These are phyloP conservation scores for Wickerhamomyces bovis DNA, from an alignment of 805 yeast genomes.

Conservation along the genomic window DNA sequence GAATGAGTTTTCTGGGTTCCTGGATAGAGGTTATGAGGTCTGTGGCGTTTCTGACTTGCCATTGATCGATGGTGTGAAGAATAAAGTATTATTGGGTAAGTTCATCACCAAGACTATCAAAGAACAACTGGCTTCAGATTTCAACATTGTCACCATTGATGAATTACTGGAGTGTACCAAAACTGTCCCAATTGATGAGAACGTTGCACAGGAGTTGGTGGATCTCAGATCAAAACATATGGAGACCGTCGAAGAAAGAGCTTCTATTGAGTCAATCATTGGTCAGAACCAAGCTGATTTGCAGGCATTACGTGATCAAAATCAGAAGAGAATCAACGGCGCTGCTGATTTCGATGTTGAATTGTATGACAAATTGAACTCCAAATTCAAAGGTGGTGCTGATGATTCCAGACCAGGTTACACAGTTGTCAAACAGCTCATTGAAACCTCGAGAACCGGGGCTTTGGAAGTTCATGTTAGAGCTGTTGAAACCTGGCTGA, in stretches of 20 bases:
- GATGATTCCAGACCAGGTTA: conserved; percentile 28
- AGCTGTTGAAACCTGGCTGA: conserved; percentile 33
- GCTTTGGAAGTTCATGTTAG: conserved; percentile 19
- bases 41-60: conserved; percentile 20
- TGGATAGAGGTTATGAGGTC: conserved; percentile 22
- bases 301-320: conserved; percentile 3
- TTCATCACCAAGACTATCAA: conserved; percentile 9
- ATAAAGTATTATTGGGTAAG: conserved; percentile 11
- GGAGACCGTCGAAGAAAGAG: conserved; percentile 9
- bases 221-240: conserved; percentile 11
- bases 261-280: conserved; percentile 4
- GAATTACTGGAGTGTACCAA: conserved; percentile 9
- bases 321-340: conserved; percentile 1
- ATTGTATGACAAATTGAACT: conserved; percentile 6
- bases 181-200: conserved; percentile 20
- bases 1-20: conserved; percentile 16
- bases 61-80: conserved; percentile 8
- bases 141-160: conserved; percentile 6
- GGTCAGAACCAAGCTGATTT: conserved; percentile 11
- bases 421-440: conserved; percentile 22
- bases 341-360: conserved; percentile 5
- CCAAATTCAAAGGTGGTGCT: conserved; percentile 24
- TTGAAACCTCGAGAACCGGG: conserved; percentile 16
- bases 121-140: conserved; percentile 1
- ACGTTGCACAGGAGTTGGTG: conserved; percentile 11